Evolutionary conservation across 305 asterid genomes (phyloP), one percentile per base, ranked within the genome.

Genomic region (Caryopteris hybrid): DNA sequence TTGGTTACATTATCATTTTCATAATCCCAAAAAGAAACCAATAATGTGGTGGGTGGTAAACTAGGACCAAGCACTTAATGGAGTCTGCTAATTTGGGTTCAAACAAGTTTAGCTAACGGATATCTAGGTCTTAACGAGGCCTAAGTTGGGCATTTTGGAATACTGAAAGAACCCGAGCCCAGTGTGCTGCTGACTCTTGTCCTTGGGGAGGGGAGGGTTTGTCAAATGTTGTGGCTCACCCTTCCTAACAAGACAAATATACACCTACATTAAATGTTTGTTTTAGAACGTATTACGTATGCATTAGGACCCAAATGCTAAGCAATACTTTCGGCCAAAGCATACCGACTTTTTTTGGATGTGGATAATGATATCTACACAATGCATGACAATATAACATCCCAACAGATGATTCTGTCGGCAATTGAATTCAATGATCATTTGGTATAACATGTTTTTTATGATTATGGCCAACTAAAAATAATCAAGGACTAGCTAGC

Each of bases 381-480:
- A 16, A 16, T 25, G 50, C 65, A 31, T 62, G 5, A 20, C 11
- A 45, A 56, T 51, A 61, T 14, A 20, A 5, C 45, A 50, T 25
- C 17, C 9, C 16, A 8, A 46, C 23, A 4, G 12, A 16, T 45
- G 63, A 31, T 22, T 6, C 12, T 74, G 74, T 74, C 71, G 74
- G 74, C 61, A 61, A 74, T n/a, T 60, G 48, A 54, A 54, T 54
- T 17, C 29, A 25, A 25, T 16, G 41, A 63, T 39, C 62, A 34
- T 68, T 50, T 31, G 53, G 56, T 34, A 45, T 68, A 54, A 47
- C 12, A 48, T 36, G 71, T 17, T 45, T 27, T 12, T 3, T 23
- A 54, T 18, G 67, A 36, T 53, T 25, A 62, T 23, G 71, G 56
- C 71, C 54, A 61, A 68, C 66, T 27, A 68, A 67, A 45, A 67